Percentiles rank a stretch among this genome's conserved stretches.
Evolutionary conservation across 2,329 filamentous ascomycete genomes (phyloP).

Genomic region (Sclerotinia sclerotiorum): DNA sequence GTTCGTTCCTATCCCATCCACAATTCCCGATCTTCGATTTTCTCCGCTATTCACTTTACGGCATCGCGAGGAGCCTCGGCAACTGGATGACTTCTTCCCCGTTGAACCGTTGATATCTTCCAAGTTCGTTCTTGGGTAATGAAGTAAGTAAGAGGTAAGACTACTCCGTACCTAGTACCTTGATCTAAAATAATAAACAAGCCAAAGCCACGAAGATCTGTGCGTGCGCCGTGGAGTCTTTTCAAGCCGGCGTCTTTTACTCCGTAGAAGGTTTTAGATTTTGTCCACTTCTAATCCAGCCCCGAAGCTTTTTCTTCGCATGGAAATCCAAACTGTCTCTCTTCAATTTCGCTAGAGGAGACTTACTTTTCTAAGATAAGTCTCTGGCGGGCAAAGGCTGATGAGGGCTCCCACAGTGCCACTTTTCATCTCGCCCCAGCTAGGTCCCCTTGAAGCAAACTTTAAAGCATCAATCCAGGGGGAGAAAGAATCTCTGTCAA

Average conservation of each 20-base stretch:
- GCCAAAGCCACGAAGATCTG: constrained; percentile 3
- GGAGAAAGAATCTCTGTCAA: background rate
- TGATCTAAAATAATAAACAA: background rate
- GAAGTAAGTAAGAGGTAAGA: too few relatives aligned
- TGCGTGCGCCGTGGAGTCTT: background rate
- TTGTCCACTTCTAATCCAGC: background rate
- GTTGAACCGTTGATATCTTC: constrained; percentile 10
- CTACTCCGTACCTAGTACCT: background rate
- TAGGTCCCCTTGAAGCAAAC: background rate
- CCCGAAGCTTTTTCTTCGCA: too few relatives aligned
- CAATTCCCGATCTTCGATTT: constrained; percentile 11
- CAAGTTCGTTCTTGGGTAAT: too few relatives aligned
- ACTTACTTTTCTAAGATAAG: background rate
- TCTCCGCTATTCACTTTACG: constrained; percentile 20
- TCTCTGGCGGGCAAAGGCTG: constrained; percentile 2
- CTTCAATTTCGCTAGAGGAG: constrained; percentile 20
- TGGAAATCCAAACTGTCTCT: constrained; percentile 13
- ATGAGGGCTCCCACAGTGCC: too few relatives aligned
- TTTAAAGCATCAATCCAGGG: background rate
- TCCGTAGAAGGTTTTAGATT: background rate
- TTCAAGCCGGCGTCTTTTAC: background rate
- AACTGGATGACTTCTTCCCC: constrained; percentile 7
- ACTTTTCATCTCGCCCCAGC: constrained; percentile 2
- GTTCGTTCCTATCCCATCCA: background rate
- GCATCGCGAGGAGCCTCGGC: constrained; percentile 8